Base-by-base conservation (phyloP, 768 basidiomycete genomes). In the Leccinum broughii region DNA sequence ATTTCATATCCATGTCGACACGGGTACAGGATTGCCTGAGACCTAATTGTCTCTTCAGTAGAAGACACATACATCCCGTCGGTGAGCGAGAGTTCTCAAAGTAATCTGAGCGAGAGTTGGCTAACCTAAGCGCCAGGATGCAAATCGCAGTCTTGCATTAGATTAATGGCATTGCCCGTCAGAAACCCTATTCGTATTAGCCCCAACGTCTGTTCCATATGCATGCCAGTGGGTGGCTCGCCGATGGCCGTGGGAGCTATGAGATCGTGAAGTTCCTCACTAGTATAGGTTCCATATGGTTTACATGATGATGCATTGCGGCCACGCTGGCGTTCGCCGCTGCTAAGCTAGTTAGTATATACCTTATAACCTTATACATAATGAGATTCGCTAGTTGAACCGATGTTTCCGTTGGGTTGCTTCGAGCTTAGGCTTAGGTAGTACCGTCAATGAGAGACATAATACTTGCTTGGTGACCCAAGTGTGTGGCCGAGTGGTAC, bases 1-100 rank as follows among this genome's bases (percentile, higher is more conserved):
- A 91, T 72, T 91, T 92, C 72, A 76, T 84, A 60, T 81, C 84
- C 56, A 87, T 92, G 84, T 83, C 86, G 49, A 89, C 89, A 20
- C 82, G 79, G 57, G 72, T 81, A 52, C 83, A 88, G 66, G 90
- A 92, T 68, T 92, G 90, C 65, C 71, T 84, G 51, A 77, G 77
- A 61, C 69, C 77, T 4, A 83, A 86, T 64, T 92, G 90, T 72
- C 72, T 90, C 63, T 92, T 92, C 72, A 91, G 90, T 70, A 71
- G 76, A 68, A 78, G 86, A 61, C 89, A 92, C 63, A 66, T 72
- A 17, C 87, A 88, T 69, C 76, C 74, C 54, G 71, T 78, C 55
- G 84, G 88, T 87, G 64, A 68, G 75, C 13, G 28, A 26, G 41
- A 14, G 30, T 32, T 57, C 6, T 44, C 37, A 13, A 51, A 28